phyloP scores from a whole-genome alignment of 139 green algal species.

The Mychonastes homosphaera region DNA sequence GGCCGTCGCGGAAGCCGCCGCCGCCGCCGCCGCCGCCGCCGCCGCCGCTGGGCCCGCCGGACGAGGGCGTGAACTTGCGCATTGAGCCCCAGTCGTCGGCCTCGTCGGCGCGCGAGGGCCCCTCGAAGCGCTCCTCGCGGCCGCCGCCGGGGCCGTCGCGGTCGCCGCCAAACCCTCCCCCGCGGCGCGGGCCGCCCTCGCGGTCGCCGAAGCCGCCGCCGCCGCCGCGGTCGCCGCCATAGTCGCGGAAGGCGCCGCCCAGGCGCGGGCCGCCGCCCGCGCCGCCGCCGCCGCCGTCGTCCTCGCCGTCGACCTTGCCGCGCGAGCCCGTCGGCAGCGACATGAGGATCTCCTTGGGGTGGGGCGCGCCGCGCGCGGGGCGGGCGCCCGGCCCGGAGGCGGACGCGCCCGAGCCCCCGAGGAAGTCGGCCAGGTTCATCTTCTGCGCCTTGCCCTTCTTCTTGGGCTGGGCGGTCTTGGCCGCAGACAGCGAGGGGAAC shows the following conservation, averaged over 20 bases:
- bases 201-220: constrained; percentile 6
- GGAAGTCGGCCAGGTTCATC: constrained; percentile 58
- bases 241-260: constrained; percentile 63
- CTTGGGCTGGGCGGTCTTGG: constrained; percentile 39
- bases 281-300: constrained; percentile 28
- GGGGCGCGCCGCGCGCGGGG: neutral
- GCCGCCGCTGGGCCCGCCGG: constrained; percentile 15
- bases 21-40: constrained; percentile 20
- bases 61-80: constrained; percentile 52
- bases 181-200: neutral
- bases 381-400: too few relatives aligned
- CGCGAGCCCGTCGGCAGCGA: constrained; percentile 50
- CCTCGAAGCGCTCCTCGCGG: constrained; percentile 20
- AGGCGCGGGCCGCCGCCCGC: constrained; percentile 40
- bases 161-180: constrained; percentile 5
- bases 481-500: constrained; percentile 54
- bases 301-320: constrained; percentile 25
- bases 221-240: constrained; percentile 44
- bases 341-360: constrained; percentile 36
- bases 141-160: constrained; percentile 17
- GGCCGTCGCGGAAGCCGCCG: constrained; percentile 21
- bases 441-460: constrained; percentile 57
- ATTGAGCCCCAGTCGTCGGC: constrained; percentile 60
- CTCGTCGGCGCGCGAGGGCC: constrained; percentile 63
- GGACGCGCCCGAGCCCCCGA: constrained; percentile 7